phyloP scores from a whole-genome alignment of 805 yeast genomes.

The Kuraishia capsulata region DNA sequence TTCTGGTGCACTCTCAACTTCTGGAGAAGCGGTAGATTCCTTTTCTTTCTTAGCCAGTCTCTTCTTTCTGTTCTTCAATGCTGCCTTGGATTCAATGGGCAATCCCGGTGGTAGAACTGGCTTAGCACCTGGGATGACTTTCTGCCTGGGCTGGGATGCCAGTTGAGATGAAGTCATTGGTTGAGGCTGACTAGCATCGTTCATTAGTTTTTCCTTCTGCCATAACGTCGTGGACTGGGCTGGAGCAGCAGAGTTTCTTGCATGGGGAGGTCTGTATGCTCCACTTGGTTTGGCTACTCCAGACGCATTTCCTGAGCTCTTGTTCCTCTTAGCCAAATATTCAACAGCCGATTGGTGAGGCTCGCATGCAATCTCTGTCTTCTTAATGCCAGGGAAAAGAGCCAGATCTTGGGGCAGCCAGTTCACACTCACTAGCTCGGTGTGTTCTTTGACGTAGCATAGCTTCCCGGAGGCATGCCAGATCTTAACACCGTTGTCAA shows the following conservation, averaged over 20 bases:
- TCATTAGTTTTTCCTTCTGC: conserved; percentile 41
- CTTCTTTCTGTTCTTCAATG: conserved; percentile 70
- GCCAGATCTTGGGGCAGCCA: conserved; percentile 69
- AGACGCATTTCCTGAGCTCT: conserved; percentile 11
- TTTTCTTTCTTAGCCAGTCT: conserved; percentile 48
- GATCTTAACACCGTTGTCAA: conserved; percentile 87
- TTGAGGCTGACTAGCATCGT: conserved; percentile 13
- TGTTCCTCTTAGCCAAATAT: conserved; percentile 33
- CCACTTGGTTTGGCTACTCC: conserved; percentile 53
- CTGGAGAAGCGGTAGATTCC: conserved; percentile 7
- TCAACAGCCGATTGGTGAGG: conserved; percentile 68
- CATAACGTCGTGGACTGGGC: conserved; percentile 41
- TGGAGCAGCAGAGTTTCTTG: conserved; percentile 40
- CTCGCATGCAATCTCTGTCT: conserved; percentile 45
- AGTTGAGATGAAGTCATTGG: conserved; percentile 16
- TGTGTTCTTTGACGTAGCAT: conserved; percentile 67
- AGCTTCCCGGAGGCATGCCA: conserved; percentile 90
- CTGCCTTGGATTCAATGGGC: conserved; percentile 45
- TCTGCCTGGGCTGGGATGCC: conserved; percentile 17
- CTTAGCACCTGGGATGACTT: conserved; percentile 53
- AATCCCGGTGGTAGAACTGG: conserved; percentile 18
- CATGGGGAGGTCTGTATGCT: conserved; percentile 97
- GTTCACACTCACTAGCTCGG: conserved; percentile 68
- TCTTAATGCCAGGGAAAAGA: conserved; percentile 46
- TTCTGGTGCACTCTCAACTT: conserved; percentile 5